Evolutionary conservation across 805 yeast genomes (phyloP).

Genomic region (Candida easanensis): DNA sequence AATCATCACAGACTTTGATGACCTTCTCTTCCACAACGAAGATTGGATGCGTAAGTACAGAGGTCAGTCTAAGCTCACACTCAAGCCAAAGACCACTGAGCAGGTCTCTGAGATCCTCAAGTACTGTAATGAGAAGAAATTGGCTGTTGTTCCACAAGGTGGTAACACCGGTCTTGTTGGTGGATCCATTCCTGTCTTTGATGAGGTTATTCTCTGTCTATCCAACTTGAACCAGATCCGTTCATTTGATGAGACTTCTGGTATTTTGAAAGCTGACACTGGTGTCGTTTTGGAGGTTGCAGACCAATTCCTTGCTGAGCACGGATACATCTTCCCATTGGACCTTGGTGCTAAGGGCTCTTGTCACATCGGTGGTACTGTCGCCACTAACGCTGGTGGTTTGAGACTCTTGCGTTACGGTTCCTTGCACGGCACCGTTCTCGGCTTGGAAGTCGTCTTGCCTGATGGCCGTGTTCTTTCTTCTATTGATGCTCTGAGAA

Average conservation of each 20-base stretch:
- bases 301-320: constrained; percentile 69
- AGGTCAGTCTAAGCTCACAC: constrained; percentile 79
- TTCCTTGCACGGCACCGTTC: constrained; percentile 85
- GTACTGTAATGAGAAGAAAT: constrained; percentile 70
- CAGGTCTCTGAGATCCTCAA: constrained; percentile 74
- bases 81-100: constrained; percentile 78
- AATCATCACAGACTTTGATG: constrained; percentile 54
- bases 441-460: constrained; percentile 90
- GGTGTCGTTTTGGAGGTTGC: constrained; percentile 88
- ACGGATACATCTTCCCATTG: constrained; percentile 88
- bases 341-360: constrained; percentile 97
- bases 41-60: constrained; percentile 94
- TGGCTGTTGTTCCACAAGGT: constrained; percentile 95
- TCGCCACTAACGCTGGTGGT: constrained; percentile 97
- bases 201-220: constrained; percentile 76
- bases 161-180: constrained; percentile 97
- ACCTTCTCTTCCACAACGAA: constrained; percentile 70
- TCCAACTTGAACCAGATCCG: constrained; percentile 73
- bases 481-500: constrained; percentile 81
- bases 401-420: constrained; percentile 84
- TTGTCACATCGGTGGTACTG: constrained; percentile 92
- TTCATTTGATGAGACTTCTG: constrained; percentile 77
- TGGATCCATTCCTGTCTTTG: constrained; percentile 89
- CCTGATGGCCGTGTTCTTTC: constrained; percentile 82
- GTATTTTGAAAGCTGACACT: constrained; percentile 85